phyloP scores from a whole-genome alignment of 1,284 basidiomycete genomes.

The Cryptococcus sp. region DNA sequence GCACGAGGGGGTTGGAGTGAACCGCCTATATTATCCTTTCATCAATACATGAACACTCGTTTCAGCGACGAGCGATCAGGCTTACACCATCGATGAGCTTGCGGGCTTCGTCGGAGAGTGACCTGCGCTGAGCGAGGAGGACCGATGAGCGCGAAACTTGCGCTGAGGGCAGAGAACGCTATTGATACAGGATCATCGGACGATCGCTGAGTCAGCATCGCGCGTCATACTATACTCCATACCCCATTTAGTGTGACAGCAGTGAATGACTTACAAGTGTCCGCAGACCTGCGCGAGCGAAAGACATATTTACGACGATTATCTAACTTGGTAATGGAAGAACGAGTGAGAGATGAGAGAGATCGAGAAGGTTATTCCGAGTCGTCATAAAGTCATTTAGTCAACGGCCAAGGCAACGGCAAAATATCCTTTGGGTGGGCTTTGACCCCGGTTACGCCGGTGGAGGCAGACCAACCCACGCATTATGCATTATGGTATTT shows the following conservation, averaged over 20 bases:
- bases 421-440: not conserved
- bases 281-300: conserved; percentile 48
- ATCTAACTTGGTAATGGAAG: not conserved
- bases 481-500: not conserved
- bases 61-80: not conserved
- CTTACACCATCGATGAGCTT: conserved; percentile 57
- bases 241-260: not conserved
- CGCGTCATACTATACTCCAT: not conserved
- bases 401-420: not conserved
- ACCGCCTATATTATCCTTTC: conserved; percentile 62
- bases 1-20: conserved; percentile 70
- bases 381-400: not conserved
- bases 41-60: not conserved
- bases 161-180: conserved; percentile 47
- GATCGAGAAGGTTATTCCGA: not conserved
- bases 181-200: not conserved
- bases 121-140: conserved; percentile 45
- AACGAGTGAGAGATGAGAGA: not conserved
- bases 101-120: conserved; percentile 54
- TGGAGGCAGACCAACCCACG: too few species aligned
- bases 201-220: conserved; percentile 22
- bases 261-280: conserved; percentile 39
- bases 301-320: conserved; percentile 33
- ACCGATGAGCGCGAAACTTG: conserved; percentile 39
- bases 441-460: not conserved